phyloP scores from a whole-genome alignment of 2,329 filamentous ascomycete genomes.

The Emericellopsis atlantica region DNA sequence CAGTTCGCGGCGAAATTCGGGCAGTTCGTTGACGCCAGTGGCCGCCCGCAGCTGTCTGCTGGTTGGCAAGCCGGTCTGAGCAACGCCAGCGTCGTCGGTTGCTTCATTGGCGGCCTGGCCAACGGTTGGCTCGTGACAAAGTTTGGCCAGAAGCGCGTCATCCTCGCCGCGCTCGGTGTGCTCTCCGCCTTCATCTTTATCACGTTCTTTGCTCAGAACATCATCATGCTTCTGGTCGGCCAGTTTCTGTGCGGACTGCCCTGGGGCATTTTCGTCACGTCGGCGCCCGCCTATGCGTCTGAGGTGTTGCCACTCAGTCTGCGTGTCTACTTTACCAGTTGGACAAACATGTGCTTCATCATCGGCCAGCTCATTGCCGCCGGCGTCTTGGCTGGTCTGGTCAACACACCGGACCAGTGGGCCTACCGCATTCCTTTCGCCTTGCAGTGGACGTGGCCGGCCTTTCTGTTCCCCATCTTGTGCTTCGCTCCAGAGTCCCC shows the following conservation, averaged over 20 bases:
- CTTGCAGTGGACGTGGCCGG: too few relatives aligned
- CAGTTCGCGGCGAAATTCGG: conserved; percentile 13
- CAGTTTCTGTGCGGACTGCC: conserved; percentile 29
- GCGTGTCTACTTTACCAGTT: too few relatives aligned
- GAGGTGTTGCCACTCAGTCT: too few relatives aligned
- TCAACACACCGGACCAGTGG: too few relatives aligned
- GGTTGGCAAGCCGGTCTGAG: conserved; percentile 37
- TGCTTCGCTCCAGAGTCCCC: too few relatives aligned
- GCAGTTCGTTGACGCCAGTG: conserved; percentile 11
- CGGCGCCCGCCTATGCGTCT: too few relatives aligned
- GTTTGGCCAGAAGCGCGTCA: conserved; percentile 22
- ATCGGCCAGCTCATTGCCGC: too few relatives aligned
- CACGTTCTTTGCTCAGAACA: conserved; percentile 17
- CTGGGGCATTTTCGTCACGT: conserved; percentile 33
- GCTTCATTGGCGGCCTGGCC: conserved; percentile 32
- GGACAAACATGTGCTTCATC: too few relatives aligned
- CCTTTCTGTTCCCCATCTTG: too few relatives aligned
- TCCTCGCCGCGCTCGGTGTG: conserved; percentile 14
- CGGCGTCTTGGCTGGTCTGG: too few relatives aligned
- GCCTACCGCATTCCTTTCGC: too few relatives aligned
- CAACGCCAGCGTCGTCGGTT: conserved; percentile 23
- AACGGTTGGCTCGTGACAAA: conserved; percentile 27
- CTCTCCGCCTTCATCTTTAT: conserved; percentile 18
- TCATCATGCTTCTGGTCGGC: conserved; percentile 26
- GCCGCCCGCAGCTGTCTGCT: conserved; percentile 27